phyloP scores from a whole-genome alignment of 805 yeast species.

The Kuraishia floccosa region DNA sequence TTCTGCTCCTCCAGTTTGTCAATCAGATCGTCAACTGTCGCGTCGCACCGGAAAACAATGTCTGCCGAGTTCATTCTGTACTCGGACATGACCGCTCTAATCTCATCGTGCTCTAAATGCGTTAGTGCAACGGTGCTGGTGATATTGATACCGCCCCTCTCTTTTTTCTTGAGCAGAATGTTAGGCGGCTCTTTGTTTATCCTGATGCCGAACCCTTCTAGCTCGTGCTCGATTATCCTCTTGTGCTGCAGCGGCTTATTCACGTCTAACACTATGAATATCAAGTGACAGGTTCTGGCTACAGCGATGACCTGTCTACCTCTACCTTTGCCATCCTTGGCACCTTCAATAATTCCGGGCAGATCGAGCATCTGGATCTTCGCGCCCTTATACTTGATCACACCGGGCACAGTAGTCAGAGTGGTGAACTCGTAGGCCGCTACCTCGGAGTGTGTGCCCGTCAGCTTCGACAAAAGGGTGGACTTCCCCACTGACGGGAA shows the following conservation, averaged over 20 bases:
- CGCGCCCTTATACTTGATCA: conserved; percentile 92
- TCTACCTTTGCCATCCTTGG: conserved; percentile 86
- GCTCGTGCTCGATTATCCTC: conserved; percentile 84
- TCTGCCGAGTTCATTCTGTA: conserved; percentile 94
- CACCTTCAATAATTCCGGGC: conserved; percentile 88
- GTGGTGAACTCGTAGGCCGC: conserved; percentile 98
- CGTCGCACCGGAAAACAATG: conserved; percentile 93
- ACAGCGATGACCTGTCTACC: conserved; percentile 98
- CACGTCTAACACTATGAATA: conserved; percentile 91
- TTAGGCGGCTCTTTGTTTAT: conserved; percentile 89
- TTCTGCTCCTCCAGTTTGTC: conserved; percentile 87
- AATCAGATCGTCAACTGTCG: conserved; percentile 92
- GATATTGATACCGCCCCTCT: conserved; percentile 90
- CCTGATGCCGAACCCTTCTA: conserved; percentile 96
- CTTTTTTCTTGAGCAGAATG: conserved; percentile 84
- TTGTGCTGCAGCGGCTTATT: conserved; percentile 94
- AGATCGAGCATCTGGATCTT: conserved; percentile 92
- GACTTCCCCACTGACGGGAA: conserved; percentile 94
- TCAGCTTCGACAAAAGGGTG: conserved; percentile 75
- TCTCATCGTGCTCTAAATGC: conserved; percentile 84
- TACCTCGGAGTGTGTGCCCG: conserved; percentile 96
- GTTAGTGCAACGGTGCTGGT: conserved; percentile 91
- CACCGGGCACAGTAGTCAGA: conserved; percentile 95
- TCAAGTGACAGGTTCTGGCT: conserved; percentile 92
- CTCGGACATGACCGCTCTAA: conserved; percentile 92